These are phyloP conservation scores for Sapria himalayana DNA, from an alignment of 345 rosid genomes.

Conservation along the genomic window DNA sequence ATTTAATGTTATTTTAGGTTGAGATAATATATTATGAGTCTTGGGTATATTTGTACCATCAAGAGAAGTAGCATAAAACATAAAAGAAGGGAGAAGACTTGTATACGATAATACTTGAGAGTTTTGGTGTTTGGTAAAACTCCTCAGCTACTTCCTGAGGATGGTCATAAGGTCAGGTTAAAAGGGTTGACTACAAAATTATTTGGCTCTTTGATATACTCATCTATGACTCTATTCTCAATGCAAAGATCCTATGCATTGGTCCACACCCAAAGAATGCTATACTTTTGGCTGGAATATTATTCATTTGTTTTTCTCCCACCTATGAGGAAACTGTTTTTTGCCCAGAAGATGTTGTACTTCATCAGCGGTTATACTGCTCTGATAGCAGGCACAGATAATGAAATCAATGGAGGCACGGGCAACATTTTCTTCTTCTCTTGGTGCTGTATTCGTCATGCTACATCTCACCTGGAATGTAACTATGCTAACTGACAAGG, in stretches of 20 bases:
- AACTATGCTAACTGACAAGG: slow-evolving; percentile 87
- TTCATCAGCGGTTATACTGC: slow-evolving; percentile 98
- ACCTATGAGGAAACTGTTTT: slow-evolving; percentile 82
- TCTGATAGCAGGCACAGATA: slow-evolving; percentile 92
- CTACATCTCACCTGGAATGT: slow-evolving; percentile 90
- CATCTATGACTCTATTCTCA: slow-evolving; percentile 85
- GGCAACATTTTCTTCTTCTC: slow-evolving; percentile 91
- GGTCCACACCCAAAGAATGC: slow-evolving; percentile 89
- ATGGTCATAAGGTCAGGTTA: no score
- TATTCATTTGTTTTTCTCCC: slow-evolving; percentile 96
- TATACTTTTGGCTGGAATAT: slow-evolving; percentile 76
- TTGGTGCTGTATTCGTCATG: slow-evolving; percentile 95
- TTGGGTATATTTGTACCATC: no score
- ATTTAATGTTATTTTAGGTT: no score
- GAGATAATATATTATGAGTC: no score
- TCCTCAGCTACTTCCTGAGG: no score
- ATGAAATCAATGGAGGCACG: slow-evolving; percentile 76
- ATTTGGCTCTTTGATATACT: no score
- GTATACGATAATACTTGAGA: no score
- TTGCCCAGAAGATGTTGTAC: slow-evolving; percentile 92
- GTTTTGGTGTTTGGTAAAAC: no score
- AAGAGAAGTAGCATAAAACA: no score
- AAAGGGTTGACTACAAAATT: no score
- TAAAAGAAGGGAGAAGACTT: no score
- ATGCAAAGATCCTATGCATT: slow-evolving; percentile 70